Conservation (phyloP, 2,329 filamentous ascomycete species). For the Lasiodiplodia theobromae region DNA sequence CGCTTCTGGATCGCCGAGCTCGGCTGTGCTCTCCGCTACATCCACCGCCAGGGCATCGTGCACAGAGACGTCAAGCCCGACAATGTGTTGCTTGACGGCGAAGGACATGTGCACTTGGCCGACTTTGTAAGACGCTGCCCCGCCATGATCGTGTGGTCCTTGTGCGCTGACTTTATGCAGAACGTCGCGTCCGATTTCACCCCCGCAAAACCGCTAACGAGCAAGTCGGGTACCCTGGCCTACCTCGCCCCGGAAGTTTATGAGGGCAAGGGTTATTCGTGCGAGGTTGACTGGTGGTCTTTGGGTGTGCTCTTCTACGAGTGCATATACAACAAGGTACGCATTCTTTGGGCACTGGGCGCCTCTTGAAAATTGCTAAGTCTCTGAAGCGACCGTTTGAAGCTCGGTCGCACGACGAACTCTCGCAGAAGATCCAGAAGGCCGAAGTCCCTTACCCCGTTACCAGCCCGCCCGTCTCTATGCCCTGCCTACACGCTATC, state of each 20-base stretch:
- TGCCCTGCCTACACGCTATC: slow-evolving; percentile 88
- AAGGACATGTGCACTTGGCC: slow-evolving; percentile 86
- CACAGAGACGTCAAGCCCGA: slow-evolving; percentile 53
- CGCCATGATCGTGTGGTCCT: not conserved
- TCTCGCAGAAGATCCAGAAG: slow-evolving; percentile 81
- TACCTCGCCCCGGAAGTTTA: slow-evolving; percentile 98
- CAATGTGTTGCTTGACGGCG: slow-evolving; percentile 51
- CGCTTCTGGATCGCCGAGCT: slow-evolving; percentile 97
- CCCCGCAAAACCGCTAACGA: slow-evolving; percentile 81
- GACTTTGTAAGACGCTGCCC: slow-evolving; percentile 78
- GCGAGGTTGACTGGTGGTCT: slow-evolving; percentile 98
- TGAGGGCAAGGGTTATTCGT: slow-evolving; percentile 84
- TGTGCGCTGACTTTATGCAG: slow-evolving; percentile 59
- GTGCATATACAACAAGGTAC: slow-evolving; percentile 97
- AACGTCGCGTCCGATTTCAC: slow-evolving; percentile 96
- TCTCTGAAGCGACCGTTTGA: slow-evolving; percentile 82
- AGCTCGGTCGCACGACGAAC: slow-evolving; percentile 80
- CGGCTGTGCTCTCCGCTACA: slow-evolving; percentile 78
- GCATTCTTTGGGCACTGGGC: not conserved
- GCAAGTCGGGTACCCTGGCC: slow-evolving; percentile 94
- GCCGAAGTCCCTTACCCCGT: slow-evolving; percentile 88
- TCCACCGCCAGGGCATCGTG: slow-evolving; percentile 52
- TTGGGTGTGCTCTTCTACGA: slow-evolving; percentile 98
- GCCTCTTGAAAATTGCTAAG: not conserved
- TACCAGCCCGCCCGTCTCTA: slow-evolving; percentile 87